Conservation (phyloP, 352 stramenopile genomes). For the Globisporangium polare region DNA sequence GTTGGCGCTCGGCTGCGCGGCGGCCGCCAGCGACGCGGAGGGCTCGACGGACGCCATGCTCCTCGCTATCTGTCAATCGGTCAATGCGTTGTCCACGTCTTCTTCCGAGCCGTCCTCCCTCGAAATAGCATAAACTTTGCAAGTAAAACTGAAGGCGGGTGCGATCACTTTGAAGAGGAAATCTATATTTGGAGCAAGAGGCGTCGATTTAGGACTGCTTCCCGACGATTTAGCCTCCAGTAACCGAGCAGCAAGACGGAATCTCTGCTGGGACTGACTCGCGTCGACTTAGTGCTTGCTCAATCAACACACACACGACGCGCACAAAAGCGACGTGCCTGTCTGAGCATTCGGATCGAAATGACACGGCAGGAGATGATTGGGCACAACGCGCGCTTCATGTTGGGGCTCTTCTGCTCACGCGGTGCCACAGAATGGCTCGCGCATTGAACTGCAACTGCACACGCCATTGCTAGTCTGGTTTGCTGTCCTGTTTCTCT, state of each 20-base stretch:
- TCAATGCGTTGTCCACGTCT: neutral
- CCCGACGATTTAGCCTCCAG: neutral
- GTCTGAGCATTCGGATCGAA: neutral
- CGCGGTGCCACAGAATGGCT: neutral
- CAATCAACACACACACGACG: neutral
- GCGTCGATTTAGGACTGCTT: neutral
- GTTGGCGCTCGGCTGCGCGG: conserved; percentile 21
- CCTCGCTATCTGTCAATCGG: neutral
- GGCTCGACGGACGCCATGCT: conserved; percentile 14
- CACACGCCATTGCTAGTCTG: neutral
- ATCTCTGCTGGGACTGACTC: neutral
- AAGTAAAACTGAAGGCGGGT: neutral
- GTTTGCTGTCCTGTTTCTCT: neutral
- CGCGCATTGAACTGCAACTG: neutral
- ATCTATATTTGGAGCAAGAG: neutral
- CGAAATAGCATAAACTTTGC: neutral
- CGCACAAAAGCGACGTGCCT: neutral
- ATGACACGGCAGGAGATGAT: conserved; percentile 1
- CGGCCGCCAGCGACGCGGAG: neutral
- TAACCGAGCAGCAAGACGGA: neutral
- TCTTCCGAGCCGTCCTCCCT: neutral
- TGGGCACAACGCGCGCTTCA: neutral
- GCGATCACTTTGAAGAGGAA: neutral
- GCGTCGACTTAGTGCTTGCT: conserved; percentile 2
- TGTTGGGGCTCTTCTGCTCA: neutral